Conservation (phyloP, 495 filamentous ascomycete genomes). For the Podospora sp. region DNA sequence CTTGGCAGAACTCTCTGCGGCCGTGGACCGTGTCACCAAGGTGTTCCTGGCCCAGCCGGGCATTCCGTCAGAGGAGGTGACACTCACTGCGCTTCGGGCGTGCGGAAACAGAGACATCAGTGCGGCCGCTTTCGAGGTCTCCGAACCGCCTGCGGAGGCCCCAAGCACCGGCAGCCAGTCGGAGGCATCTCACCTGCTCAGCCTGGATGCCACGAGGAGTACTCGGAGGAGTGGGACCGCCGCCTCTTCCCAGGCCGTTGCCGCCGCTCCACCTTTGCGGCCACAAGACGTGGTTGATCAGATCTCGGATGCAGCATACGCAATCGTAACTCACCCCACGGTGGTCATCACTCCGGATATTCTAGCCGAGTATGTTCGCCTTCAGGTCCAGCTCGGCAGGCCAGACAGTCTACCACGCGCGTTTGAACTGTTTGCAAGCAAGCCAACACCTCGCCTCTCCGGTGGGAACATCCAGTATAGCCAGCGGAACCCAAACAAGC, state of each 20-base stretch:
- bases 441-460: slow-evolving; percentile 68
- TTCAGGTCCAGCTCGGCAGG: slow-evolving; percentile 69
- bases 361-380: slow-evolving; percentile 68
- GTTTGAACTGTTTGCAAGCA: slow-evolving; percentile 81
- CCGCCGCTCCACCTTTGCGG: slow-evolving; percentile 13
- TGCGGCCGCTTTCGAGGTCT: slow-evolving; percentile 14
- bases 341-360: slow-evolving; percentile 79
- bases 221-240: slow-evolving; percentile 21
- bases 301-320: slow-evolving; percentile 59
- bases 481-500: slow-evolving; percentile 64
- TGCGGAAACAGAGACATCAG: slow-evolving; percentile 30
- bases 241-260: slow-evolving; percentile 4
- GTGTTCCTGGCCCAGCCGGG: slow-evolving; percentile 33
- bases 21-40: slow-evolving; percentile 37
- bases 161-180: background rate
- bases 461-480: slow-evolving; percentile 61
- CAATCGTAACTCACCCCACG: slow-evolving; percentile 69
- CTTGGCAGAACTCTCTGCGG: slow-evolving; percentile 24
- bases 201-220: slow-evolving; percentile 25
- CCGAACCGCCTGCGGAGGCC: slow-evolving; percentile 23
- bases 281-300: slow-evolving; percentile 40
- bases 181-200: slow-evolving; percentile 34
- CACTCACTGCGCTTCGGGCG: slow-evolving; percentile 37
- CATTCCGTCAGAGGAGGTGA: slow-evolving; percentile 38
- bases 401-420: slow-evolving; percentile 75